Evolutionary conservation across 2,329 filamentous ascomycete species (phyloP).

Genomic region (Neofusicoccum laricinum): DNA sequence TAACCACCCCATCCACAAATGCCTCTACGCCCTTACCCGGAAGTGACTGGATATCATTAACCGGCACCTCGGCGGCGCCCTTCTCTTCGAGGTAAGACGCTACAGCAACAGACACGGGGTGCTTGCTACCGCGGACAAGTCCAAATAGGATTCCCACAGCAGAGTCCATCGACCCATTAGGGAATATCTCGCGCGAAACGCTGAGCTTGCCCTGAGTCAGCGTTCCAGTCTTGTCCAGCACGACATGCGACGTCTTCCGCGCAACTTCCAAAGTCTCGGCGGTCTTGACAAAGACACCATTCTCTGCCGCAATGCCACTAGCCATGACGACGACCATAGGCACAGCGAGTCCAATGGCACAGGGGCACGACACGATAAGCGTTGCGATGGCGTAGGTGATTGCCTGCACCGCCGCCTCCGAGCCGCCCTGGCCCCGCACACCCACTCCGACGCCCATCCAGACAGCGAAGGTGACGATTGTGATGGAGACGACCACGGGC

Average conservation of each 20-base stretch:
- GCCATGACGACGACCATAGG: conserved; percentile 76
- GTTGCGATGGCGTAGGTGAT: conserved; percentile 72
- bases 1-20: not conserved
- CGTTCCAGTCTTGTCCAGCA: conserved; percentile 82
- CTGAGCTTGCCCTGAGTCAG: conserved; percentile 58
- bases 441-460: conserved; percentile 63
- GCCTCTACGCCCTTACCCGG: conserved; percentile 9
- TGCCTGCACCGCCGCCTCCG: conserved; percentile 53
- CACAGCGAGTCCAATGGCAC: conserved; percentile 70
- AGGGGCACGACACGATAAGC: conserved; percentile 76
- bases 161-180: conserved; percentile 6
- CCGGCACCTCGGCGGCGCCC: not conserved
- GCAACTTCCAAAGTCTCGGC: conserved; percentile 63
- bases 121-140: conserved; percentile 36
- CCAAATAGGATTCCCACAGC: conserved; percentile 33
- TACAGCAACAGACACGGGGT: conserved; percentile 8
- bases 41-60: not conserved
- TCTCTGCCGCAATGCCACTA: conserved; percentile 63
- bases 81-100: not conserved
- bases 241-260: conserved; percentile 60
- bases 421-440: conserved; percentile 22
- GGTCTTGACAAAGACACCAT: conserved; percentile 68
- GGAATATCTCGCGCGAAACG: conserved; percentile 27
- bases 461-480: conserved; percentile 57
- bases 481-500: conserved; percentile 59